Evolutionary conservation across 176 grass and related monocot species (phyloP).

Genomic region (Saccharum officinarum): DNA sequence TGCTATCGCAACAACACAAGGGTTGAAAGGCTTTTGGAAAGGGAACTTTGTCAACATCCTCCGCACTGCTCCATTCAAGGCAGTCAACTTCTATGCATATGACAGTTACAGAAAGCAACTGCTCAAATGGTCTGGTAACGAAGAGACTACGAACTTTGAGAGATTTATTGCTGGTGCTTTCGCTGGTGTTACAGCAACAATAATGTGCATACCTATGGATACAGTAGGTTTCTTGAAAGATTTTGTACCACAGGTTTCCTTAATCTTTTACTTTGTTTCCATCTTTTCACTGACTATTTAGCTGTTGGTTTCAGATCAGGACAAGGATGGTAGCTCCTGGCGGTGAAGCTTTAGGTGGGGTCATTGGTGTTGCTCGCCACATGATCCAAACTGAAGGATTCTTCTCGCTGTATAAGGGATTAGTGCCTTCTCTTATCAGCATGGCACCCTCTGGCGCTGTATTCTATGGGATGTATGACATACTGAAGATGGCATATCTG

Average conservation of each 20-base stretch:
- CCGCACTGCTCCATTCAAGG: conserved; percentile 97
- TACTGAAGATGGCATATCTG: conserved; percentile 87
- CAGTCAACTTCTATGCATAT: conserved; percentile 96
- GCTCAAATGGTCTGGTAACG: conserved; percentile 75
- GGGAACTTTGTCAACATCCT: conserved; percentile 97
- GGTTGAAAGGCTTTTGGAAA: conserved; percentile 96
- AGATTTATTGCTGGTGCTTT: conserved; percentile 91
- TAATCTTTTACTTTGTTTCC: not conserved
- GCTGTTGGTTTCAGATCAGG: conserved; percentile 74
- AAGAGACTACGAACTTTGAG: conserved; percentile 95
- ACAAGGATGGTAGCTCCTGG: conserved; percentile 97
- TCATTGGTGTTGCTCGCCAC: conserved; percentile 84
- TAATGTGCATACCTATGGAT: conserved; percentile 95
- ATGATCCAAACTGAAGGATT: conserved; percentile 92
- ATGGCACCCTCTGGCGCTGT: conserved; percentile 99
- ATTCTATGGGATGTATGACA: conserved; percentile 97
- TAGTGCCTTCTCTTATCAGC: conserved; percentile 92
- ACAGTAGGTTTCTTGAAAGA: conserved; percentile 63
- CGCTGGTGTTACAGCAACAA: conserved; percentile 82
- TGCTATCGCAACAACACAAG: conserved; percentile 75
- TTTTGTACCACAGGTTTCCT: not conserved
- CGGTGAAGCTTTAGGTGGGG: conserved; percentile 88
- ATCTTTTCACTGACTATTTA: not conserved
- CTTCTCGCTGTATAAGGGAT: conserved; percentile 93
- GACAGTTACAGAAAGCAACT: conserved; percentile 90